These are phyloP conservation scores for Saccharomycopsis hybrid DNA, from an alignment of 1,139 yeast genomes.

Conservation along the genomic window DNA sequence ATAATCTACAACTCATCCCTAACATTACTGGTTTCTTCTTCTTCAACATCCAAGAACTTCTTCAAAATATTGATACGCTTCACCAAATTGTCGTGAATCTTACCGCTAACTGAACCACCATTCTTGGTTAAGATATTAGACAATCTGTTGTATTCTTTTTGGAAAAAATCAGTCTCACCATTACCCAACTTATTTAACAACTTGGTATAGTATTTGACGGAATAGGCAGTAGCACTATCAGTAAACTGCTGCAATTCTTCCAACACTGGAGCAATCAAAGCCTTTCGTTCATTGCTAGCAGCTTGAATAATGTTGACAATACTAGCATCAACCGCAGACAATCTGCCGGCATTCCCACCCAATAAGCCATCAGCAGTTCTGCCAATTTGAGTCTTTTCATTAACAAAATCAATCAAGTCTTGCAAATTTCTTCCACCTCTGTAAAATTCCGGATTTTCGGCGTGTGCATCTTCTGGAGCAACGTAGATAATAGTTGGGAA, in stretches of 20 bases:
- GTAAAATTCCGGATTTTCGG: constrained; percentile 35
- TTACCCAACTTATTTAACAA: constrained; percentile 43
- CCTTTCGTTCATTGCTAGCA: constrained; percentile 21
- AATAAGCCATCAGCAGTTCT: constrained; percentile 52
- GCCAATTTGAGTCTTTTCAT: constrained; percentile 43
- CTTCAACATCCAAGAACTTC: constrained; percentile 6
- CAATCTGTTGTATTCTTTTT: constrained; percentile 48
- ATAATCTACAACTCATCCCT: constrained; percentile 22
- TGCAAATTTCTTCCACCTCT: constrained; percentile 39
- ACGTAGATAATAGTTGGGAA: constrained; percentile 54
- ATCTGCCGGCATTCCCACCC: constrained; percentile 47
- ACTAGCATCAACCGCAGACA: constrained; percentile 36
- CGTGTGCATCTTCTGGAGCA: constrained; percentile 34
- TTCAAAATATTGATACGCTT: constrained; percentile 45
- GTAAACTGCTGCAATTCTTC: constrained; percentile 27
- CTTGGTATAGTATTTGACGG: constrained; percentile 42
- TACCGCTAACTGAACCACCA: constrained; percentile 31
- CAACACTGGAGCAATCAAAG: constrained; percentile 27
- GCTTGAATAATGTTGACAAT: constrained; percentile 28
- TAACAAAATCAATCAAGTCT: constrained; percentile 44
- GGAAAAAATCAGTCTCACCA: constrained; percentile 43
- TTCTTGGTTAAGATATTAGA: constrained; percentile 35
- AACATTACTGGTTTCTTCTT: constrained; percentile 4
- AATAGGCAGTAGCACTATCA: constrained; percentile 25
- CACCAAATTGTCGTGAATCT: constrained; percentile 39